Evolutionary conservation across 495 filamentous ascomycete species (phyloP).

Genomic region (Tuber magnatum): DNA sequence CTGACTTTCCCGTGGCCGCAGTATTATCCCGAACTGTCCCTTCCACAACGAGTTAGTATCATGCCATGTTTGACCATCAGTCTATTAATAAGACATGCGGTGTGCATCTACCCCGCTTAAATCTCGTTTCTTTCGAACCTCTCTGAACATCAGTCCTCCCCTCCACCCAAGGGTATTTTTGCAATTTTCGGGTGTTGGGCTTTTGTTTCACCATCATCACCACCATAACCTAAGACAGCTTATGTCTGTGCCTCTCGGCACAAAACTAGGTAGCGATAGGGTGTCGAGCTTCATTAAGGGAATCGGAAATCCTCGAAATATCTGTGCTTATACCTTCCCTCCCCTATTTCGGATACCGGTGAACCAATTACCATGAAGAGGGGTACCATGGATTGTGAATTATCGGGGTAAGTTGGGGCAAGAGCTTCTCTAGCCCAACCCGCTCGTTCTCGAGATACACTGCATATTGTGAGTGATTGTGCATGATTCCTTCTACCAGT

Average conservation of each 20-base stretch:
- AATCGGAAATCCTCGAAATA: neutral
- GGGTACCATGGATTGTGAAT: neutral
- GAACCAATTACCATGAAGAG: neutral
- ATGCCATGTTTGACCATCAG: neutral
- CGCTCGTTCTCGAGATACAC: neutral
- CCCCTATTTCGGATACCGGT: neutral
- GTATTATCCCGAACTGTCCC: neutral
- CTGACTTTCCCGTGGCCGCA: neutral
- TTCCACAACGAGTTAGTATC: neutral
- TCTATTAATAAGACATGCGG: slow-evolving; percentile 1
- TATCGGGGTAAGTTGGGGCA: neutral
- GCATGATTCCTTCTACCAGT: neutral
- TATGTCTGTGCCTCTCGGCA: neutral
- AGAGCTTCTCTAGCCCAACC: neutral
- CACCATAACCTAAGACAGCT: neutral
- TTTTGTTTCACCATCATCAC: slow-evolving; percentile 2
- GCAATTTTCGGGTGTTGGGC: neutral
- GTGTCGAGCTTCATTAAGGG: neutral
- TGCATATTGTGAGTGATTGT: slow-evolving; percentile 2
- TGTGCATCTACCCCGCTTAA: slow-evolving; percentile 2
- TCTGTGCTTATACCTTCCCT: neutral
- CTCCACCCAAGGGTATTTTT: neutral
- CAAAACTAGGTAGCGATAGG: neutral
- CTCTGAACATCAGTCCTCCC: neutral
- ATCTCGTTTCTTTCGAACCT: neutral